Base-by-base conservation (phyloP, 441 rosid genomes). In the Jatropha podagrica region DNA sequence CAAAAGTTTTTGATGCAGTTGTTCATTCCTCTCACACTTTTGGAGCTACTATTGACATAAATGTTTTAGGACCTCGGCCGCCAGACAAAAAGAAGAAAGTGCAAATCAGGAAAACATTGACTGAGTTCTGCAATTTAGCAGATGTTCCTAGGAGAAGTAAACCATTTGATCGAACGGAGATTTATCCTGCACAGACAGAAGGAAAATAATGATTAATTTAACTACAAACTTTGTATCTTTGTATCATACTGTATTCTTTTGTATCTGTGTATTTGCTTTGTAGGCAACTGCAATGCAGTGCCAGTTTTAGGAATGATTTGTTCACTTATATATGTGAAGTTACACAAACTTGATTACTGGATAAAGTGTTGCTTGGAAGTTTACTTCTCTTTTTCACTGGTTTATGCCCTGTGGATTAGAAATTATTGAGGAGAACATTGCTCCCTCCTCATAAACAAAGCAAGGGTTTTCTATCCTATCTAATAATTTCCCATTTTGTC, bases 1-100 rank as follows among this genome's bases (percentile, higher is more conserved):
- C 83, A 4, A 91, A 89, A 83, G 89, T 91, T 26, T 87, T 89
- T 6, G 95, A 91, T 79, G 93, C 89, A n/a, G 85, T 94, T 32
- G 69, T 87, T 13, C 20, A 32, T 49, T 88, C 91, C 52, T 85
- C 91, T 63, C 86, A 90, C 63, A 86, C 2, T 49, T 75, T 81
- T 60, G 90, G 86, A 76, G 94, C 91, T 55, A 84, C 87, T 23
- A 78, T 87, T 70, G 93, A 92, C 83, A 63, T 85, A 73, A 83
- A 86, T 66, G 69, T 83, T 14, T 69, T 95, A 76, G 97, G 98
- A 77, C 89, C 92, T 62, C 82, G 91, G 49, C 97, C 96, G 20
- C 80, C 74, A 1, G 87, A 87, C 15, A 82, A 70, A 69, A 83
- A 77, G 82, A 81, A 79, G 74, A 83, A 79, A 71, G 82, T 77